Conservation (phyloP, 768 basidiomycete genomes). For the Tricholoma saponaceum region DNA sequence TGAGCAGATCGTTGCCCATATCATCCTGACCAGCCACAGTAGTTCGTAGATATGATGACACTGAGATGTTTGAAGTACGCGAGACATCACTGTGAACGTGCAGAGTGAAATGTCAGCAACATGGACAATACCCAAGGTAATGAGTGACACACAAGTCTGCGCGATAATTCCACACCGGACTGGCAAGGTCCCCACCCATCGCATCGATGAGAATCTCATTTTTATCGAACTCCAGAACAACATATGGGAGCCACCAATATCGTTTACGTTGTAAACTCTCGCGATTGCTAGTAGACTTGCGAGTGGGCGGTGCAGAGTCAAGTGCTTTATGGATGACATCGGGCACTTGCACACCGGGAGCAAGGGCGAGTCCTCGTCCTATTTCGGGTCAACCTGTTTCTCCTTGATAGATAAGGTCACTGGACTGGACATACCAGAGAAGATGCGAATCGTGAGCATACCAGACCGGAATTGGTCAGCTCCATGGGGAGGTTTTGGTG, state of each 20-base stretch:
- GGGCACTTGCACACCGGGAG: conserved; percentile 76
- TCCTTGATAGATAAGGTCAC: neutral
- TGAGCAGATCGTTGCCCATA: conserved; percentile 95
- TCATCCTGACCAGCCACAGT: conserved; percentile 76
- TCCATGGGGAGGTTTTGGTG: conserved; percentile 56
- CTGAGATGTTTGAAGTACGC: conserved; percentile 85
- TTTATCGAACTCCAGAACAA: conserved; percentile 97
- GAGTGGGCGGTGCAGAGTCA: conserved; percentile 49
- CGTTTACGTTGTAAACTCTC: conserved; percentile 93
- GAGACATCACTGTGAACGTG: conserved; percentile 76
- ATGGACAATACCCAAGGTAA: neutral
- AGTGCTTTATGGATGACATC: conserved; percentile 83
- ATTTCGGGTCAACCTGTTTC: neutral
- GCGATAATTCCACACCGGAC: conserved; percentile 93
- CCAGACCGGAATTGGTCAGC: conserved; percentile 76
- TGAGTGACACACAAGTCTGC: conserved; percentile 79
- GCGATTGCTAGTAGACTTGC: conserved; percentile 66
- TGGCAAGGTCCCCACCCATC: conserved; percentile 86
- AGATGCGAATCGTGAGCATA: conserved; percentile 93
- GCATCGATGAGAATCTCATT: conserved; percentile 97
- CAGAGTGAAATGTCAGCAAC: conserved; percentile 3
- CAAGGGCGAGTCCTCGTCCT: conserved; percentile 80
- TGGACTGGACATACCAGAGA: conserved; percentile 61
- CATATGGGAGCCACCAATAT: conserved; percentile 95
- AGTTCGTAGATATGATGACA: conserved; percentile 89